phyloP scores from a whole-genome alignment of 192 early-diverging fungal species.

The Podila verticillata region DNA sequence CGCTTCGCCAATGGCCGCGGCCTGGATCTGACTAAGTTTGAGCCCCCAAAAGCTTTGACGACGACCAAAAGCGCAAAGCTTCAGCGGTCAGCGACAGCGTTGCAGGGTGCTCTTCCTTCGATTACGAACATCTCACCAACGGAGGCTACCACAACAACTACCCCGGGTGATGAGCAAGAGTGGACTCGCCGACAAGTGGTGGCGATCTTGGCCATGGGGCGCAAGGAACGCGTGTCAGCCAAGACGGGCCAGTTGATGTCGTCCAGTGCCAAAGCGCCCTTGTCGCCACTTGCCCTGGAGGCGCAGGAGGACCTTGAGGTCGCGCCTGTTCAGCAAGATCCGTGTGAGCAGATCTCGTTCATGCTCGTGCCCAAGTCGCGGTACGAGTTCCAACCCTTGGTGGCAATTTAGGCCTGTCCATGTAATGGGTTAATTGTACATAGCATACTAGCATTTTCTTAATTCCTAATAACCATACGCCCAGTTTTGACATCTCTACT shows the following conservation, averaged over 20 bases:
- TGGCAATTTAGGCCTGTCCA: slow-evolving; percentile 5
- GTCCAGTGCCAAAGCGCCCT: background rate
- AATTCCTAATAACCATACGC: background rate
- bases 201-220: slow-evolving; percentile 21
- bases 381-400: slow-evolving; percentile 47
- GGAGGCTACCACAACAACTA: background rate
- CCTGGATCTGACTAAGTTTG: slow-evolving; percentile 4
- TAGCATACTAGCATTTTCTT: background rate
- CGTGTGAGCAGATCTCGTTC: slow-evolving; percentile 33
- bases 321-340: background rate
- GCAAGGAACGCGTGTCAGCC: slow-evolving; percentile 30
- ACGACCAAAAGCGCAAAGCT: background rate
- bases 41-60: background rate
- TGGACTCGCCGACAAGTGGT: slow-evolving; percentile 24
- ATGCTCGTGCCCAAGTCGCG: slow-evolving; percentile 51
- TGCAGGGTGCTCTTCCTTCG: slow-evolving; percentile 1
- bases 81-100: background rate
- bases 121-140: background rate
- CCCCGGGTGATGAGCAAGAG: slow-evolving; percentile 5
- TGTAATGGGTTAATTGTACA: background rate
- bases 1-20: slow-evolving; percentile 32
- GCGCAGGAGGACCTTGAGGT: slow-evolving; percentile 12
- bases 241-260: slow-evolving; percentile 19
- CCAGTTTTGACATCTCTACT: too few species aligned
- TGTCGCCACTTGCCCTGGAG: slow-evolving; percentile 28